These are phyloP conservation scores for Yarrowia keelungensis DNA, from an alignment of 805 yeast species.

Conservation along the genomic window DNA sequence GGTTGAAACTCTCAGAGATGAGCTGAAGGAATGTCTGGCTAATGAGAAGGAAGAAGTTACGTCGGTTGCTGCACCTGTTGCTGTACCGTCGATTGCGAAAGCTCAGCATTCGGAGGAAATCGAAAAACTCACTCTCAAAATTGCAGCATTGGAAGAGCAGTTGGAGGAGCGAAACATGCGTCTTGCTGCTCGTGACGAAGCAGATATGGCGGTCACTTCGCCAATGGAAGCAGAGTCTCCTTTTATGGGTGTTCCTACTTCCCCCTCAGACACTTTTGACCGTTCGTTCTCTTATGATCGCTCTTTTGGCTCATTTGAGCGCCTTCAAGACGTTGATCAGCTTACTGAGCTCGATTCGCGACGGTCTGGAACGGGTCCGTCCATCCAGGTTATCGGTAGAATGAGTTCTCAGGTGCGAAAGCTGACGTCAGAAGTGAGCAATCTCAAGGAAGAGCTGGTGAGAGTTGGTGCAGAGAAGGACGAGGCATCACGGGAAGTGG, in stretches of 20 bases:
- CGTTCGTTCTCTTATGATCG: conserved; percentile 11
- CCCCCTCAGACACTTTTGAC: conserved; percentile 20
- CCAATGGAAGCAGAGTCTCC: conserved; percentile 18
- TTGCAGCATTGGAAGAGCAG: conserved; percentile 20
- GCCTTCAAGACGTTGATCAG: conserved; percentile 35
- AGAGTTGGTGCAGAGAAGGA: conserved; percentile 64
- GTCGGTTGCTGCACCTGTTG: neutral
- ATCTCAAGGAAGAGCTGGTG: conserved; percentile 67
- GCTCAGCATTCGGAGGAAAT: conserved; percentile 4
- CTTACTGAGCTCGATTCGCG: conserved; percentile 12
- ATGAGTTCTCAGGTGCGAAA: conserved; percentile 79
- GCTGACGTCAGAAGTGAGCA: conserved; percentile 76
- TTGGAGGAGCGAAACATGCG: conserved; percentile 31
- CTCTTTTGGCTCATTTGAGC: conserved; percentile 18
- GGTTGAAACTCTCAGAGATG: conserved; percentile 14
- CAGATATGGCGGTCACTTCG: neutral
- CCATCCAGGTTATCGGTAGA: conserved; percentile 72
- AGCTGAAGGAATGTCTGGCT: conserved; percentile 11
- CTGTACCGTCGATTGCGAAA: neutral
- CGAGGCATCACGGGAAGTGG: conserved; percentile 70
- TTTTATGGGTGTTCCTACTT: conserved; percentile 14
- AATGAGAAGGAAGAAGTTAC: neutral
- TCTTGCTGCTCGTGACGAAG: conserved; percentile 23
- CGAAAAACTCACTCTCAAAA: conserved; percentile 2
- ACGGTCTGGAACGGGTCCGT: conserved; percentile 46